Evolutionary conservation across 768 basidiomycete species (phyloP).

Genomic region (Suillus luteus): DNA sequence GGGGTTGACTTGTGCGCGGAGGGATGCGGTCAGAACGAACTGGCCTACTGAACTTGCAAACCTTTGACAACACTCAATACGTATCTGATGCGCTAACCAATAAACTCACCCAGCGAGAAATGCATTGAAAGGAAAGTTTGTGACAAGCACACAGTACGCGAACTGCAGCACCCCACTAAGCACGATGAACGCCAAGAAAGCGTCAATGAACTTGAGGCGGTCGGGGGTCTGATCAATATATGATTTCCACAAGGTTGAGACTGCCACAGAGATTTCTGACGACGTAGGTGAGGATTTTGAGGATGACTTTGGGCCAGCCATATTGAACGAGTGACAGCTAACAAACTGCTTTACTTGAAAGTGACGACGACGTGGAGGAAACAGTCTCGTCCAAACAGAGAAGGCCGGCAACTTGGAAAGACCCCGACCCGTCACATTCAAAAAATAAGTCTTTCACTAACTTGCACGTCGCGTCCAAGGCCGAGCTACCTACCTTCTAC

Average conservation of each 20-base stretch:
- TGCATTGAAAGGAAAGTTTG: conserved; percentile 96
- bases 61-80: conserved; percentile 40
- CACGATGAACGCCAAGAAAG: conserved; percentile 90
- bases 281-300: conserved; percentile 20
- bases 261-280: conserved; percentile 31
- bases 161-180: conserved; percentile 91
- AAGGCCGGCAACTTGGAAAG: conserved; percentile 18
- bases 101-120: conserved; percentile 87
- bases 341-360: conserved; percentile 7
- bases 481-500: conserved; percentile 3
- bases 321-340: conserved; percentile 21
- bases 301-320: conserved; percentile 41
- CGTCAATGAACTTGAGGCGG: conserved; percentile 91
- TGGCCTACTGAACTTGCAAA: conserved; percentile 94
- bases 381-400: conserved; percentile 19
- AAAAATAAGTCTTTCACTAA: conserved; percentile 17
- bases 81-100: background rate
- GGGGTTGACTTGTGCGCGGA: conserved; percentile 91
- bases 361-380: conserved; percentile 25
- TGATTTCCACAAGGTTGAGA: conserved; percentile 68
- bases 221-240: conserved; percentile 79
- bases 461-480: conserved; percentile 3
- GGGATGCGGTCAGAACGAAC: conserved; percentile 91
- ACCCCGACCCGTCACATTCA: conserved; percentile 15
- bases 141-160: conserved; percentile 86